Base-by-base conservation (phyloP, 2,329 filamentous ascomycete species). In the Metarhizium album region DNA sequence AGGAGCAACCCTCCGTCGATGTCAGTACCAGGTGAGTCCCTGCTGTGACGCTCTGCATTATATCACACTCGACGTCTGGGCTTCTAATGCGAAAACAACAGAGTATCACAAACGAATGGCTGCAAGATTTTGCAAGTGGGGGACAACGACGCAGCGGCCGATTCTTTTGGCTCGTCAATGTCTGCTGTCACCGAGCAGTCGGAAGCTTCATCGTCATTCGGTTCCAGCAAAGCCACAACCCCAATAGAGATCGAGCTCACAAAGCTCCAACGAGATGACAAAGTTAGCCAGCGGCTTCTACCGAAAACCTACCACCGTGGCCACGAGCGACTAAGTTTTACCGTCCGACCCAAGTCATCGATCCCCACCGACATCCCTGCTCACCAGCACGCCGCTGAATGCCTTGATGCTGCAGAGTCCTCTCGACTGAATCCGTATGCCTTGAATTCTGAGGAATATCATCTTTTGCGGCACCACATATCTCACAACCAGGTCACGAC, bases 371-470 rank as follows among this genome's bases (percentile, higher is more conserved):
- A 86, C 54, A 67, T 97, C 45, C 74, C 85, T 16, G 76, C 82
- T 27, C 75, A 80, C 47, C 83, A 91, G 53, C 96, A 95, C 69
- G 91, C 89, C n/a, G 80, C 84, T 56, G 90, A 98, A 70, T 95
- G 90, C 64, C 86, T 95, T 52, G 78, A 84, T 49, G 91, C 91
- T 13, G 93, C 91, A 49, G 88, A 95, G 66, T 86, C 87, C 8
- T 96, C 89, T 40, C 79, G 93, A 52, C 74, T 98, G 1, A 91
- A 91, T 57, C 91, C 93, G 1, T 97, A 93, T 67, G 83, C 86
- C 11, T 71, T 98, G 38, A 90, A 97, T 66, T 77, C 80, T 24
- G 84, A 87, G 55, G 93, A 98, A 67, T 90, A 96, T 63, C 73
- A 78, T 53, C 75, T 95, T 53, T 71, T 98, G 40, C 81, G 87